Conservation (phyloP, 2,329 filamentous ascomycete genomes). For the Ilyonectria sp. region DNA sequence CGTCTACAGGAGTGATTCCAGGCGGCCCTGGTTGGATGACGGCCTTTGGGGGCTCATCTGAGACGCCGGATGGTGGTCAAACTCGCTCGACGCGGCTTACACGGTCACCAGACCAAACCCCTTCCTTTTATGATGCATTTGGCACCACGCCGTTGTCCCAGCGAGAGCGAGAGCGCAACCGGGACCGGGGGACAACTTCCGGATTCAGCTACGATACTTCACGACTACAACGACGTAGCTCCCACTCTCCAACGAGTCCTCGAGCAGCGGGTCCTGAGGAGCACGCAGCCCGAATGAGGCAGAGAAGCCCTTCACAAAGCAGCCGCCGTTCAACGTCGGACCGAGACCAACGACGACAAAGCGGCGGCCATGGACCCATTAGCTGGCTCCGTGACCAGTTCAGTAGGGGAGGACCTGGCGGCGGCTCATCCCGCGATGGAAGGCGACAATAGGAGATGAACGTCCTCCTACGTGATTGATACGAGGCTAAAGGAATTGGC, state of each 20-base stretch:
- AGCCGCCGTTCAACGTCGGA: slow-evolving; percentile 50
- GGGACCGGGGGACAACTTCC: slow-evolving; percentile 44
- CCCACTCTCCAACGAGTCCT: slow-evolving; percentile 57
- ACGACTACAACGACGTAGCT: slow-evolving; percentile 55
- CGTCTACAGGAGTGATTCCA: slow-evolving; percentile 8
- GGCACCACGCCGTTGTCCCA: slow-evolving; percentile 49
- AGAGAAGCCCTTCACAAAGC: slow-evolving; percentile 58
- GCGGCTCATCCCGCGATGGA: slow-evolving; percentile 49
- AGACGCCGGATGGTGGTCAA: slow-evolving; percentile 18
- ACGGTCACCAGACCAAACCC: slow-evolving; percentile 48
- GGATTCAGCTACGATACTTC: slow-evolving; percentile 53
- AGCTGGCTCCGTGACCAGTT: slow-evolving; percentile 63
- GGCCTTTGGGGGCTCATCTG: slow-evolving; percentile 18
- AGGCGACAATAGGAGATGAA: slow-evolving; percentile 46
- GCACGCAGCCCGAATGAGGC: slow-evolving; percentile 52
- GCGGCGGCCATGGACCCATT: slow-evolving; percentile 56
- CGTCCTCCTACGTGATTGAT: slow-evolving; percentile 26
- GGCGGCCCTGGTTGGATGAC: slow-evolving; percentile 27
- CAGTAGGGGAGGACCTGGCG: slow-evolving; percentile 46
- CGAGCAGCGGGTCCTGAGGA: slow-evolving; percentile 48
- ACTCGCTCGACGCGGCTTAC: slow-evolving; percentile 37
- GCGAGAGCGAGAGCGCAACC: slow-evolving; percentile 44
- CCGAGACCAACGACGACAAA: slow-evolving; percentile 51
- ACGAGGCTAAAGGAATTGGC: background rate
- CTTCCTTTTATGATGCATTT: slow-evolving; percentile 50